phyloP scores from a whole-genome alignment of 306 rosid species.

The Rosa chinensis region DNA sequence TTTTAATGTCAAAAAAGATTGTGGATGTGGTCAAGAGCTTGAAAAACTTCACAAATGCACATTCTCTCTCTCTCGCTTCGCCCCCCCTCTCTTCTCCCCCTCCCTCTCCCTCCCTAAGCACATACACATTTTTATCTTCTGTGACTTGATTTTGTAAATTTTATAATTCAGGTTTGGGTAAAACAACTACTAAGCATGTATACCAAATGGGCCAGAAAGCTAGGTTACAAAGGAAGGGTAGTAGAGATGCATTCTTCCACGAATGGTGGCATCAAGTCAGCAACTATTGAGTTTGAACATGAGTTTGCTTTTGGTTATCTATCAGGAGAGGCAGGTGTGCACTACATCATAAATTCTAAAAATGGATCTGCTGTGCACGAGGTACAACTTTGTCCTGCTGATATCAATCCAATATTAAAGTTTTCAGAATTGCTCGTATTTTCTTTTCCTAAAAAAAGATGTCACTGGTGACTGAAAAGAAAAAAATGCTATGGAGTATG shows the following conservation, averaged over 20 bases:
- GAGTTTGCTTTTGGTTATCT: conserved; percentile 81
- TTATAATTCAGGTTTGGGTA: conserved; percentile 66
- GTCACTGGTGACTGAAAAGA: neutral
- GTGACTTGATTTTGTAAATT: conserved; percentile 27
- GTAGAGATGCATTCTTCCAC: conserved; percentile 47
- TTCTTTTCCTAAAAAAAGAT: neutral
- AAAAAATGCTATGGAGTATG: neutral
- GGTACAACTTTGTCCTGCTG: conserved; percentile 43
- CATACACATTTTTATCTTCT: conserved; percentile 4
- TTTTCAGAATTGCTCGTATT: neutral
- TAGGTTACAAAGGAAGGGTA: conserved; percentile 64
- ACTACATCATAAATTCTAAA: conserved; percentile 48
- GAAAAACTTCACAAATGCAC: neutral
- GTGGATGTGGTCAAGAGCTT: neutral
- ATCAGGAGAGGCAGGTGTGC: conserved; percentile 78
- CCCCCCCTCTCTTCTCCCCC: neutral
- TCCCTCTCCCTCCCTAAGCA: conserved; percentile 5
- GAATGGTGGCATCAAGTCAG: conserved; percentile 63
- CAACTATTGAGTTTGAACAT: conserved; percentile 72
- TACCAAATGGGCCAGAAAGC: conserved; percentile 71
- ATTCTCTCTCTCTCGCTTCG: neutral
- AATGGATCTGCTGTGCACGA: conserved; percentile 42
- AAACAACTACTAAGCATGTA: conserved; percentile 69
- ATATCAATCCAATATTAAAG: neutral
- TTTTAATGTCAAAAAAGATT: neutral